Evolutionary conservation across 768 basidiomycete species (phyloP), one percentile per base, ranked within the genome.

Genomic region (Clathrus columnatus): DNA sequence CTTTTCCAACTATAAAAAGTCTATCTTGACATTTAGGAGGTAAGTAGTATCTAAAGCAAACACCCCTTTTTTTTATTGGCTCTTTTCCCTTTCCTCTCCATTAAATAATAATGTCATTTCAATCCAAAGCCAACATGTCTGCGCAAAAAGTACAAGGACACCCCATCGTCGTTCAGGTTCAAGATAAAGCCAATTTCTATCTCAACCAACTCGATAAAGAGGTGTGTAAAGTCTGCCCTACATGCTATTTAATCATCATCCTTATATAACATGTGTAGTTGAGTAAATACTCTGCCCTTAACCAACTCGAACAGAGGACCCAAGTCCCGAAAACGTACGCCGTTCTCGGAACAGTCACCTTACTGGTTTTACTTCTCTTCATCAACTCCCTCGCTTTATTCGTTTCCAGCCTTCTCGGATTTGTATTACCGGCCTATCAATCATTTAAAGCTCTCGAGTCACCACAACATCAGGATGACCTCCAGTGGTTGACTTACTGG

Each of bases 401-500:
- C 63, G 79, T 95, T 61, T 95, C 95, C 57, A 95, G 96, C 73
- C 76, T 96, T 64, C 82, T 99, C 65, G 96, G 94, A 50, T 98
- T 88, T 86, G 89, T 74, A 28, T 78, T 98, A 64, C 96, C 96
- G 26, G 92, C 93, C 5, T 98, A 91, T 70, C 82, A 96, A 69
- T 96, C 93, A 50, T 82, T 97, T 76, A 87, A 87, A 72, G 94
- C 96, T 26, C 82, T 99, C 66, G 95, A 98, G 71, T 71, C 79
- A 4, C 89, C 91, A n/a, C 76, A 80, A 2, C 75, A 83, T 57
- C 78, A 84, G 61, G 91, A 95, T 62, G 89, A 95, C 71, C 76
- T 87, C 64, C 93, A 96, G 72, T 97, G 93, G 93, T 78, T 97
- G 65, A 95, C 94, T 2, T 98, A 98, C 77, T 98, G 95, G 95